Conservation (phyloP, 164 flowering plant genomes). For the Aristolochia californica region DNA sequence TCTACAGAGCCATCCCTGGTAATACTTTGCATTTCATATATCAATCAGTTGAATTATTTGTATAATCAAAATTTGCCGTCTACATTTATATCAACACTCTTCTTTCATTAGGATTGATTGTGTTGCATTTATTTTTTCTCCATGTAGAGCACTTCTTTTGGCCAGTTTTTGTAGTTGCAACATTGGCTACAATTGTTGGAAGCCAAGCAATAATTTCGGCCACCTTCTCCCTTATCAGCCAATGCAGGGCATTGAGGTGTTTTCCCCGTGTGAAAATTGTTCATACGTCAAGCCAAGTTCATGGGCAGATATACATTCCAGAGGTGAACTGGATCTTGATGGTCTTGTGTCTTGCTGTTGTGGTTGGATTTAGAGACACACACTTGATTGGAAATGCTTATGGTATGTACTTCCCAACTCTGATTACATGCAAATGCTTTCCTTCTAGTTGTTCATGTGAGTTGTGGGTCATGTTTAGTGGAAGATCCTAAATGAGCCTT, state of each 20-base stretch:
- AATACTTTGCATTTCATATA: constrained; percentile 1
- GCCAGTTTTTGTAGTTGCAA: constrained; percentile 55
- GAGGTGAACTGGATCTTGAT: constrained; percentile 66
- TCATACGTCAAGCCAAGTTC: constrained; percentile 54
- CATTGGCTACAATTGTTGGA: constrained; percentile 55
- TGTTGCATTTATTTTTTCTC: constrained; percentile 1
- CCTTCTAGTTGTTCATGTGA: neutral
- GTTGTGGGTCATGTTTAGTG: no score
- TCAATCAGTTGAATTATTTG: no score
- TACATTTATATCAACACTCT: neutral
- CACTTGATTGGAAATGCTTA: constrained; percentile 51
- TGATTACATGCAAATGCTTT: neutral
- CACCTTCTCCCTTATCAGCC: constrained; percentile 56
- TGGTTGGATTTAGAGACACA: constrained; percentile 43
- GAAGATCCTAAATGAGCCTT: no score
- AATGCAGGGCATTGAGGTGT: constrained; percentile 55
- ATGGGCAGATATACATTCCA: constrained; percentile 75
- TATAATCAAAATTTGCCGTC: no score
- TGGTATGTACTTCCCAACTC: constrained; percentile 23
- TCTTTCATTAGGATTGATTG: neutral
- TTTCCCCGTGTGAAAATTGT: constrained; percentile 62
- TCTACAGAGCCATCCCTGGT: constrained; percentile 42
- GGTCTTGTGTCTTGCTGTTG: constrained; percentile 41
- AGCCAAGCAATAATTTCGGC: constrained; percentile 70
- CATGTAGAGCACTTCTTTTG: constrained; percentile 28